Conservation (phyloP, 192 early-diverging fungal species). For the Fimicolochytrium jonesii region DNA sequence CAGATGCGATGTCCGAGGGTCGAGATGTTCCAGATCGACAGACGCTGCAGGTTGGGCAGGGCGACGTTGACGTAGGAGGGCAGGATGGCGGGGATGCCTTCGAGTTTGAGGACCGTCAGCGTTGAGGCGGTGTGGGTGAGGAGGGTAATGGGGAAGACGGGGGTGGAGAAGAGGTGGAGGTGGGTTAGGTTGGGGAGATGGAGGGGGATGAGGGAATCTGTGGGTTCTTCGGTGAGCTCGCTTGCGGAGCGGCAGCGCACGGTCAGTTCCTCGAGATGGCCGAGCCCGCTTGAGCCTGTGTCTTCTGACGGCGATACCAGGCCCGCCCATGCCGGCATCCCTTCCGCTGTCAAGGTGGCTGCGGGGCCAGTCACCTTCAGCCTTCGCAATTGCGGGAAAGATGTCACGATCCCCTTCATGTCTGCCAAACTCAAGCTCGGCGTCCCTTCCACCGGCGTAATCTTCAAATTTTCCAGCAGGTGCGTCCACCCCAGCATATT, state of each 20-base stretch:
- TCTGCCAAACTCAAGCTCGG: background rate
- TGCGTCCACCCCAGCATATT: background rate
- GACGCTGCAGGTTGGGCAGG: background rate
- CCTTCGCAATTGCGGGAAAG: background rate
- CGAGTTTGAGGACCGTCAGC: constrained; percentile 6
- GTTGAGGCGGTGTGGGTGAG: background rate
- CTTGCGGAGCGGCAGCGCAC: background rate
- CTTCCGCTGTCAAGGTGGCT: background rate
- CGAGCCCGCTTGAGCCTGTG: background rate
- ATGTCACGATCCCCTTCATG: background rate
- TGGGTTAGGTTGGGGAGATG: background rate
- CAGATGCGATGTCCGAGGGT: constrained; percentile 6
- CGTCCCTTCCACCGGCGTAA: background rate
- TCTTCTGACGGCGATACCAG: too few relatives aligned
- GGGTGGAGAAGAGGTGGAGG: background rate
- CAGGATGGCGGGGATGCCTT: background rate
- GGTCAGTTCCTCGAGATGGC: background rate
- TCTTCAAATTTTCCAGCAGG: background rate
- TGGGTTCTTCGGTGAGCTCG: background rate
- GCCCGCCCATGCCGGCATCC: background rate
- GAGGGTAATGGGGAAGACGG: background rate
- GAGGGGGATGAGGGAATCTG: background rate
- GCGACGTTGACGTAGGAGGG: background rate
- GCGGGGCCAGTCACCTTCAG: background rate
- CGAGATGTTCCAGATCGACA: background rate